Conservation (phyloP, 345 rosid genomes). For the Aquilaria malaccensis region DNA sequence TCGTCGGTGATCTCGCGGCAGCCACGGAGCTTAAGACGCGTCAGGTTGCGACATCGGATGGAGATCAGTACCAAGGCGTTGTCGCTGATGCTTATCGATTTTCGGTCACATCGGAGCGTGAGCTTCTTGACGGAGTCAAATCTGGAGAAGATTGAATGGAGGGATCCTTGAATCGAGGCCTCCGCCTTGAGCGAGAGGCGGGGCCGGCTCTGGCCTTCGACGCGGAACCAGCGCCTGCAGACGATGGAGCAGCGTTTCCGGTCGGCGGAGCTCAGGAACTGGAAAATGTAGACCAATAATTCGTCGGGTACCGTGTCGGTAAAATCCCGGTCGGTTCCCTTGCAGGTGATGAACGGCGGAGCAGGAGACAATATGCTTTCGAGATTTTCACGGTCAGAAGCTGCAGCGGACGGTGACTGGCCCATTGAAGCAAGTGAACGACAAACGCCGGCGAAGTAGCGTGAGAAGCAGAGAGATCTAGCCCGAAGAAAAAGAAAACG, state of each 20-base stretch:
- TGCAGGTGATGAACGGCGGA: conserved; percentile 7
- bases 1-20: conserved; percentile 73
- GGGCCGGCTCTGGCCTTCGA: too few species aligned
- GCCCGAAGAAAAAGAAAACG: too few species aligned
- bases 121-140: conserved; percentile 65
- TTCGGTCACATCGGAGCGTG: conserved; percentile 63
- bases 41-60: too few species aligned
- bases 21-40: conserved; percentile 62
- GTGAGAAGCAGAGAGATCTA: too few species aligned
- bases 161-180: not conserved
- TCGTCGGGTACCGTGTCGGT: conserved; percentile 58
- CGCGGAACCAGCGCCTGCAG: conserved; percentile 48
- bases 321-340: conserved; percentile 25
- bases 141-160: conserved; percentile 41
- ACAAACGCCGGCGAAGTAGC: conserved; percentile 10
- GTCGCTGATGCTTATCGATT: conserved; percentile 46
- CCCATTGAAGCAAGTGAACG: conserved; percentile 24
- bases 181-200: too few species aligned
- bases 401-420: conserved; percentile 32
- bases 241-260: conserved; percentile 59
- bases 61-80: conserved; percentile 33
- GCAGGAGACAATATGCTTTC: conserved; percentile 13
- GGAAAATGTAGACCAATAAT: conserved; percentile 63
- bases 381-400: conserved; percentile 7
- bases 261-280: conserved; percentile 49